Conservation (phyloP, 306 rosid species). For the Vigna radiata region DNA sequence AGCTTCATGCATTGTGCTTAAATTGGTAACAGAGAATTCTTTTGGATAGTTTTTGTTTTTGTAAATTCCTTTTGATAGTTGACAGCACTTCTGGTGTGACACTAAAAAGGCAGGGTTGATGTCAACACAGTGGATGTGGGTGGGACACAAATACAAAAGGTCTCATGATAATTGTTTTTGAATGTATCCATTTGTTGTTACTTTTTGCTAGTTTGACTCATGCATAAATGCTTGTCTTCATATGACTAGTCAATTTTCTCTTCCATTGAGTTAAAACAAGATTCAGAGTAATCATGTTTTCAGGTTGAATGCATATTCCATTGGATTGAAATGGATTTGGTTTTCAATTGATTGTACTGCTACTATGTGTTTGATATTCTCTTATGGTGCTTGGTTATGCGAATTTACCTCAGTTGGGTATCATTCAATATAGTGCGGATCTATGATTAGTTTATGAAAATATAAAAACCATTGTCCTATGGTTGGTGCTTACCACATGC, state of each 20-base stretch:
- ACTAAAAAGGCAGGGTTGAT: neutral
- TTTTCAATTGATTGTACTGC: neutral
- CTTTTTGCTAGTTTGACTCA: neutral
- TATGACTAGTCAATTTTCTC: neutral
- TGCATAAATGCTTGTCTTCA: constrained; percentile 1
- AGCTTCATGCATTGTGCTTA: neutral
- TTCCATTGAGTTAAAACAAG: neutral
- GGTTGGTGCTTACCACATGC: neutral
- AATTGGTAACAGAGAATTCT: neutral
- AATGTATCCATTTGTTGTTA: neutral
- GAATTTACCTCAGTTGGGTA: neutral
- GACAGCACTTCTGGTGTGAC: neutral
- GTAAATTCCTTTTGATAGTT: neutral
- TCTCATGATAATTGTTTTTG: neutral
- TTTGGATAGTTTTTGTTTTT: neutral
- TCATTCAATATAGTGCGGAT: neutral
- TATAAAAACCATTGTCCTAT: neutral
- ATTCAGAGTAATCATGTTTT: neutral
- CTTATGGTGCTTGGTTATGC: neutral
- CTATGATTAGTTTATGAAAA: constrained; percentile 1
- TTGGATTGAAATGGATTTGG: neutral
- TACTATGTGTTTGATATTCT: neutral
- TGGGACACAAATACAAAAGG: constrained; percentile 1
- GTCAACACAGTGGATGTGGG: neutral
- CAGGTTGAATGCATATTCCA: neutral